Percentiles rank a stretch among this genome's conserved stretches.
These are phyloP conservation scores for Populus hybrid DNA, from an alignment of 441 rosid genomes.

Conservation along the genomic window DNA sequence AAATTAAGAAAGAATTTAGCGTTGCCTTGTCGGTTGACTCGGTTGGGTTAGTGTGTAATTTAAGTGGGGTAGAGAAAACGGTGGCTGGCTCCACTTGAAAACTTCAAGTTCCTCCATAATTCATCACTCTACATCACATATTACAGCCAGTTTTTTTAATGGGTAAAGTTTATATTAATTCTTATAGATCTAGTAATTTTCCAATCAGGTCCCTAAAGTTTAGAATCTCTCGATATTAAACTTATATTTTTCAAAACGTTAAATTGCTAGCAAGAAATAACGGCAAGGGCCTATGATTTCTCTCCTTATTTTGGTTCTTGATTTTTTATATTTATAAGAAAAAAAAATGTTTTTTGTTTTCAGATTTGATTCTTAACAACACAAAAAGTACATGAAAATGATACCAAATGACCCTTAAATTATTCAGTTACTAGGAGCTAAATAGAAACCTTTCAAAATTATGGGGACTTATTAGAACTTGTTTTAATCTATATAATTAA, in stretches of 20 bases:
- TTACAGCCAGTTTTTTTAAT: background rate
- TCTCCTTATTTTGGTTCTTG: background rate
- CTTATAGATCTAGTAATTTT: background rate
- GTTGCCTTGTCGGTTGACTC: constrained; percentile 6
- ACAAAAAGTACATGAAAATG: background rate
- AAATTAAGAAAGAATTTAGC: background rate
- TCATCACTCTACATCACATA: background rate
- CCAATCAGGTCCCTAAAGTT: background rate
- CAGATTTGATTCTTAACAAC: background rate
- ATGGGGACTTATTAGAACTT: background rate
- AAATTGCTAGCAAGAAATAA: too few relatives aligned
- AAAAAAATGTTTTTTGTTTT: too few relatives aligned
- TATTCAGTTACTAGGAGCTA: background rate
- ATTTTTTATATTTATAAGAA: too few relatives aligned
- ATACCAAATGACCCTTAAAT: background rate
- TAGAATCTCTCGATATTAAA: background rate
- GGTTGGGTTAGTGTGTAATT: background rate
- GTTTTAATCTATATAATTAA: too few relatives aligned
- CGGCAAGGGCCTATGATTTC: too few relatives aligned
- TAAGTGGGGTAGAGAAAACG: background rate
- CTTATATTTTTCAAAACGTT: too few relatives aligned
- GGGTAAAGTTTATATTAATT: background rate
- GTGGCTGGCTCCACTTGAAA: background rate
- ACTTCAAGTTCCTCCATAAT: background rate
- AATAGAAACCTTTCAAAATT: background rate